Base-by-base conservation (phyloP, 2,329 filamentous ascomycete species). In the Colletotrichum falcatum region DNA sequence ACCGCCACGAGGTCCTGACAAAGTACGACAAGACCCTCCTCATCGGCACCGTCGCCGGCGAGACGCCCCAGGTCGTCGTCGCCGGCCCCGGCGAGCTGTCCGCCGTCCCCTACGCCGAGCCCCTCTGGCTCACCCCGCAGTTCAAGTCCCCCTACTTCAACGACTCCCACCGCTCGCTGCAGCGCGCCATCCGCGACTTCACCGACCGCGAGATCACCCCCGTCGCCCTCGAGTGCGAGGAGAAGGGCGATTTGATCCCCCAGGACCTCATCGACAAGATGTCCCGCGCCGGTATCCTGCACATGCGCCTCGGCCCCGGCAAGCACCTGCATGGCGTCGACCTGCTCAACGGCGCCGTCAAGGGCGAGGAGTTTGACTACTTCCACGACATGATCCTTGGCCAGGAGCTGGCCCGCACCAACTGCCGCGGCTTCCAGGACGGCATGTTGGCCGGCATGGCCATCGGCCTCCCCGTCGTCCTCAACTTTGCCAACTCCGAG, bases 361-460 rank as follows among this genome's bases (percentile, higher is more conserved):
- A 92, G 77, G 92, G 92, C 61, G 89, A 94, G 79, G 91, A 95
- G 72, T 97, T 95, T 75, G 93, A 97, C 79, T 95, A 94, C 81
- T 93, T 97, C 81, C 93, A 96, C 79, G 94, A 96, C 78, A 79
- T 96, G 78, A 89, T 97, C 73, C 84, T 92, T 62, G 83, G 85
- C 11, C 94, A 97, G 81, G 94, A 97, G 81, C 82, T 93, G 74
- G 85, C 87, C 1, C 87, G 94, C 39, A 84, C 88, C 8, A 93
- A 92, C 79, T 90, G 92, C 35, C 84, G 93, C 75, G 94, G 94
- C 1, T 97, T 96, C 82, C 90, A 94, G 79, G 94, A 97, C 78
- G 94, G 93, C 4, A 95, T 94, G 81, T 89, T 97, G 88, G 91
- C 93, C 2, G 94, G 94, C 62, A 94, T 97, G 92, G 90, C 91